Evolutionary conservation across 2,329 filamentous ascomycete genomes (phyloP).

Genomic region (Trichoderma atrobrunneum): DNA sequence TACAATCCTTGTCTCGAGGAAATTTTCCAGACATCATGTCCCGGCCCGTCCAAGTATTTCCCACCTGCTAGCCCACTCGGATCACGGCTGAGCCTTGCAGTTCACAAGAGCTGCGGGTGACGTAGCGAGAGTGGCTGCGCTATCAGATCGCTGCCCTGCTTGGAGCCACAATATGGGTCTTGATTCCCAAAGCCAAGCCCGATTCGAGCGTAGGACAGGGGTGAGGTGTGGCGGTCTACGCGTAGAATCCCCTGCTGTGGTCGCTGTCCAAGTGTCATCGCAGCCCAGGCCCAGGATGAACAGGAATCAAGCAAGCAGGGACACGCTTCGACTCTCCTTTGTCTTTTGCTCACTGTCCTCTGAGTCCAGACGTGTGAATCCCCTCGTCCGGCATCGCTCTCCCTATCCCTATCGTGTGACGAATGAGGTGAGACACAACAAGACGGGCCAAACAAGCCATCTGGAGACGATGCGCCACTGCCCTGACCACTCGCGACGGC

Average conservation of each 20-base stretch:
- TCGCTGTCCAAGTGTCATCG: background rate
- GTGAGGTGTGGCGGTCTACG: background rate
- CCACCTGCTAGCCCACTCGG: background rate
- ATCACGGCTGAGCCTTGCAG: slow-evolving; percentile 17
- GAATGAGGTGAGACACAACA: slow-evolving; percentile 6
- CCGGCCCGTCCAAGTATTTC: background rate
- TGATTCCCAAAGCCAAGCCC: background rate
- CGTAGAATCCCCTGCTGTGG: background rate
- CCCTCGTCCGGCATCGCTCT: background rate
- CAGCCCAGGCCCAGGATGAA: background rate
- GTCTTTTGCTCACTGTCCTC: background rate
- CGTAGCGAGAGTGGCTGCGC: slow-evolving; percentile 20
- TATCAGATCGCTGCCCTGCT: slow-evolving; percentile 10
- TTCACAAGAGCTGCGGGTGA: slow-evolving; percentile 15
- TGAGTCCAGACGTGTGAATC: background rate
- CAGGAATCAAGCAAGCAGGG: background rate
- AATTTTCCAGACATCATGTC: background rate
- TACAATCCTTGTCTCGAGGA: background rate
- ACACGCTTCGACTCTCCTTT: background rate
- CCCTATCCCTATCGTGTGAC: background rate
- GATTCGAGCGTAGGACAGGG: background rate
- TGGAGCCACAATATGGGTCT: slow-evolving; percentile 10
- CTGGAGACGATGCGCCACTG: slow-evolving; percentile 5
- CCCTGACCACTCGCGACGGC: background rate
- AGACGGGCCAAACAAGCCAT: background rate